phyloP scores from a whole-genome alignment of 495 filamentous ascomycete species.

The Neurospora sp. region DNA sequence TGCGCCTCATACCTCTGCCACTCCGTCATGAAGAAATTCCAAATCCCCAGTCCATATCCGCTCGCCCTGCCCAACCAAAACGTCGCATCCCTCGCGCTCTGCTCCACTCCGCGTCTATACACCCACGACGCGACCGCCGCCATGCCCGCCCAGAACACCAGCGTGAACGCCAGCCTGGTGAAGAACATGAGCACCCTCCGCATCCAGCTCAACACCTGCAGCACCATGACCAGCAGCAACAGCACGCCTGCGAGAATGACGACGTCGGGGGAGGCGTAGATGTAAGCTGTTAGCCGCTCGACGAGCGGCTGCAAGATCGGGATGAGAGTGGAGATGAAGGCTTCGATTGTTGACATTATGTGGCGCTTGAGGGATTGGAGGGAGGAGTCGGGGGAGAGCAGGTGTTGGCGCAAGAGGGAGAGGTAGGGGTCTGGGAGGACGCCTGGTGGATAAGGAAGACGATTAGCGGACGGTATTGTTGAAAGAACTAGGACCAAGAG shows the following conservation, averaged over 20 bases:
- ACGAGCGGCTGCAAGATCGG: conserved; percentile 40
- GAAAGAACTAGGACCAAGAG: not conserved
- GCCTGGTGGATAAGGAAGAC: conserved; percentile 12
- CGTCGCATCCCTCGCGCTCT: conserved; percentile 45
- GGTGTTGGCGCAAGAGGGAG: conserved; percentile 26
- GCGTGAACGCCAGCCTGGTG: conserved; percentile 47
- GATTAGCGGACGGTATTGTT: not conserved
- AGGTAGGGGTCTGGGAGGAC: conserved; percentile 30
- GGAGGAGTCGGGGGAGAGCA: conserved; percentile 25
- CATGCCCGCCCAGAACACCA: conserved; percentile 51
- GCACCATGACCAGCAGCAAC: conserved; percentile 44
- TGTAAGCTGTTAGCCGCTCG: conserved; percentile 26
- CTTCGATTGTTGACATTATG: conserved; percentile 21
- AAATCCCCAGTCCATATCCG: conserved; percentile 44
- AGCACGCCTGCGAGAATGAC: conserved; percentile 47
- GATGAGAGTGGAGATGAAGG: conserved; percentile 20
- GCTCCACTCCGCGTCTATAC: conserved; percentile 54
- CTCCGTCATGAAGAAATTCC: conserved; percentile 47
- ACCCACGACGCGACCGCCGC: conserved; percentile 42
- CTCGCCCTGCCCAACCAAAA: conserved; percentile 17
- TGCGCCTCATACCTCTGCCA: conserved; percentile 37
- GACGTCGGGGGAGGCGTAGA: conserved; percentile 44
- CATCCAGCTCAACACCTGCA: conserved; percentile 58
- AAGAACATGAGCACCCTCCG: conserved; percentile 63
- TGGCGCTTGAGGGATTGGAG: conserved; percentile 23